A percentile compares a stretch with the other conserved stretches of the same genome.
Evolutionary conservation across 2,329 filamentous ascomycete species (phyloP).

Genomic region (Didymella arachidicola): DNA sequence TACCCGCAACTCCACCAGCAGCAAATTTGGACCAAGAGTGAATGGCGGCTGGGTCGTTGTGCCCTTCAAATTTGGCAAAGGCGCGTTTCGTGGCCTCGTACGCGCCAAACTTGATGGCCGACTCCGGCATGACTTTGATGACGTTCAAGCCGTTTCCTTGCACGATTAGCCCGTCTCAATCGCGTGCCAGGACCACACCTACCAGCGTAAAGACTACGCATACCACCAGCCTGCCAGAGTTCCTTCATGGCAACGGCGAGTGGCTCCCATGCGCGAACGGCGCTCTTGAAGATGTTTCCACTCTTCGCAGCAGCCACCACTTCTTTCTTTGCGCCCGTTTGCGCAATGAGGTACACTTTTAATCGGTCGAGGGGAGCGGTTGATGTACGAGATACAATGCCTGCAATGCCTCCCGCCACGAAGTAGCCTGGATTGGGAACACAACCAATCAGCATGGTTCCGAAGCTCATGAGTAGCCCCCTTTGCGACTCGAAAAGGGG

Average conservation of each 20-base stretch:
- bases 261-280: conserved; percentile 72
- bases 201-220: conserved; percentile 94
- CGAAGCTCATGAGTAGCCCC: conserved; percentile 45
- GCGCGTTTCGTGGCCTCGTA: conserved; percentile 94
- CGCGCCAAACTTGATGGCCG: conserved; percentile 96
- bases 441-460: conserved; percentile 62
- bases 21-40: conserved; percentile 87
- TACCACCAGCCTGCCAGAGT: conserved; percentile 83
- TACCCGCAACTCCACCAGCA: conserved; percentile 85
- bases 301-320: conserved; percentile 72
- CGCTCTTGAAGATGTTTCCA: conserved; percentile 70
- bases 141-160: conserved; percentile 95
- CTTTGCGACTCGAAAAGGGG: conserved; percentile 39
- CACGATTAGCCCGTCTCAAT: conserved; percentile 16
- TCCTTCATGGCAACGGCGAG: conserved; percentile 77
- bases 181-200: conserved; percentile 41
- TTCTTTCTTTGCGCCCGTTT: conserved; percentile 70
- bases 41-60: conserved; percentile 80
- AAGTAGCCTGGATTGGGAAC: conserved; percentile 96
- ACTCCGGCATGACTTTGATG: conserved; percentile 98
- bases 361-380: conserved; percentile 96
- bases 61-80: conserved; percentile 86
- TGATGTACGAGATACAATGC: conserved; percentile 91
- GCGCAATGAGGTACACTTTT: conserved; percentile 96
- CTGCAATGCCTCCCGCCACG: conserved; percentile 90